Evolutionary conservation across 768 basidiomycete species (phyloP).

Genomic region (Suillus decipiens): DNA sequence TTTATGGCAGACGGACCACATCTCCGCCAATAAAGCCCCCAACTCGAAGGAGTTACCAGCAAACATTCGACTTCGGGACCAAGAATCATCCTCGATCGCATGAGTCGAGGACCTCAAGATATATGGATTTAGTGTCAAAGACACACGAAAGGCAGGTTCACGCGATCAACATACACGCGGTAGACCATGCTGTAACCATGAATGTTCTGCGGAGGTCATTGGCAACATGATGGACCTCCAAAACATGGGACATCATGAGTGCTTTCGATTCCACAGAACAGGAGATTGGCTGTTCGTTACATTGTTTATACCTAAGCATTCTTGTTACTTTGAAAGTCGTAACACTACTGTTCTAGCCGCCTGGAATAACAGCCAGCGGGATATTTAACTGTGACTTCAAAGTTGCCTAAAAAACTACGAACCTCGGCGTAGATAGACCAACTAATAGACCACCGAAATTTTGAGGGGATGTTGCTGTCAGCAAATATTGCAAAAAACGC

Average conservation of each 20-base stretch:
- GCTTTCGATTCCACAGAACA: not conserved
- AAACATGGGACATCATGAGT: not conserved
- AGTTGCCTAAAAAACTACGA: not conserved
- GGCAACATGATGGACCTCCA: not conserved
- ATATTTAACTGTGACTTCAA: not conserved
- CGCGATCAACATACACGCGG: not conserved
- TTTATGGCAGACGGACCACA: not conserved
- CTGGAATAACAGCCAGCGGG: not conserved
- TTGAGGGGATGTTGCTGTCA: not conserved
- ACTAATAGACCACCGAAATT: not conserved
- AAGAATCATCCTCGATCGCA: not conserved
- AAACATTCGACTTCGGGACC: not conserved
- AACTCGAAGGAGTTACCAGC: not conserved
- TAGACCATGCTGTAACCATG: not conserved
- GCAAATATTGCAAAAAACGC: not conserved
- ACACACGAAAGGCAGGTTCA: not conserved
- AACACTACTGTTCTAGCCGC: too few species aligned
- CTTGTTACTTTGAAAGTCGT: not conserved
- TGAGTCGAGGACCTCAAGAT: not conserved
- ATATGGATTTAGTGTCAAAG: not conserved
- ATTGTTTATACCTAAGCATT: too few species aligned
- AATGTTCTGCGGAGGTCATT: not conserved
- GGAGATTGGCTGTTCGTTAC: not conserved
- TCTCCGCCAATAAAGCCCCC: not conserved
- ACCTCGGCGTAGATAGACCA: not conserved